Evolutionary conservation across 2,329 filamentous ascomycete species (phyloP).

Genomic region (Xylariaceae sp.): DNA sequence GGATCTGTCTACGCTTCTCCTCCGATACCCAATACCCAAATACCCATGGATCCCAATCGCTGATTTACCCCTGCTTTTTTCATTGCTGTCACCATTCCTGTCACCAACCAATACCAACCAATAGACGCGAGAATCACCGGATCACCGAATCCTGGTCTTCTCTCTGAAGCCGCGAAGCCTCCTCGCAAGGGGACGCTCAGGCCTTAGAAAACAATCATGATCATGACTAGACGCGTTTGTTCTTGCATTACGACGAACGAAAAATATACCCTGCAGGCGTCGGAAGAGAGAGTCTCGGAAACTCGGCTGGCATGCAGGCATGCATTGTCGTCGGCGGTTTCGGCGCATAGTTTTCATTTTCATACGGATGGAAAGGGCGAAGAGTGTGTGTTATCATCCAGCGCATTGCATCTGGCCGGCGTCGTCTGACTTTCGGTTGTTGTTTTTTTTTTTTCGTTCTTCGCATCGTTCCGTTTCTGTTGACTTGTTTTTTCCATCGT

Average conservation of each 20-base stretch:
- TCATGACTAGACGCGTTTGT: conserved; percentile 16
- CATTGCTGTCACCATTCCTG: not conserved
- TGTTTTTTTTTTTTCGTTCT: not conserved
- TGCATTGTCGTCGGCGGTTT: not conserved
- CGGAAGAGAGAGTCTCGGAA: not conserved
- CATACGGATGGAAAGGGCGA: too few species aligned
- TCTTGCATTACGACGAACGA: conserved; percentile 1
- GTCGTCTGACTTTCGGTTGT: not conserved
- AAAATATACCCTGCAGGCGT: not conserved
- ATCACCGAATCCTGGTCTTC: not conserved
- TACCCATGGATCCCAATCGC: too few species aligned
- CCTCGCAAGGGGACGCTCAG: not conserved
- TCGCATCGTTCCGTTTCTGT: too few species aligned
- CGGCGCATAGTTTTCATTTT: conserved; percentile 3
- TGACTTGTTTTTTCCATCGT: not conserved
- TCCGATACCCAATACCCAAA: not conserved
- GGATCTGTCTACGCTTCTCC: not conserved
- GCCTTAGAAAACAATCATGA: conserved; percentile 9
- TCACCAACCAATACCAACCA: not conserved
- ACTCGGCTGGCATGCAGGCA: not conserved
- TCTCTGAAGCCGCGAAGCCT: not conserved
- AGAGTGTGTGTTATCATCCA: not conserved
- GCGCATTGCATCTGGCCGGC: not conserved
- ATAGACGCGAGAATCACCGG: conserved; percentile 5
- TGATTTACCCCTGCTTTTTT: not conserved